Evolutionary conservation across 2,329 filamentous ascomycete genomes (phyloP).

Genomic region (Ophiostoma piceae): DNA sequence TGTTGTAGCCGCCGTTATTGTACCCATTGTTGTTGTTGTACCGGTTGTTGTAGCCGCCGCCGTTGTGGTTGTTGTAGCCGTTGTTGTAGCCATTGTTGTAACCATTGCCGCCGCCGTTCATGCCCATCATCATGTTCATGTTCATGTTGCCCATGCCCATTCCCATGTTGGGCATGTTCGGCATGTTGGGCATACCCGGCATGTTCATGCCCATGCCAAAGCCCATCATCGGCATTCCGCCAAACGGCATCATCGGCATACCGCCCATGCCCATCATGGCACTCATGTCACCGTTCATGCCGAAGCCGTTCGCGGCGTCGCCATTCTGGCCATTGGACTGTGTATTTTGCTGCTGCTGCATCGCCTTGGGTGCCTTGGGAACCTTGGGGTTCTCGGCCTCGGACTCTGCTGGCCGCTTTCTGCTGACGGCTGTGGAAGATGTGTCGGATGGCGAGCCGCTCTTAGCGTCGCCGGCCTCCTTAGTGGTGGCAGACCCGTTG

Average conservation of each 20-base stretch:
- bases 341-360: slow-evolving; percentile 50
- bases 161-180: slow-evolving; percentile 20
- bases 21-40: slow-evolving; percentile 26
- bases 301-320: slow-evolving; percentile 28
- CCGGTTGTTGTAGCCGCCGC: slow-evolving; percentile 18
- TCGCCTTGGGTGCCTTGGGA: slow-evolving; percentile 60
- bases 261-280: slow-evolving; percentile 34
- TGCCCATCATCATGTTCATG: slow-evolving; percentile 32
- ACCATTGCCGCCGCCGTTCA: slow-evolving; percentile 34
- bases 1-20: slow-evolving; percentile 15
- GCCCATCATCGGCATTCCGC: slow-evolving; percentile 19
- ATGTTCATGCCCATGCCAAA: slow-evolving; percentile 36
- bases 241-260: slow-evolving; percentile 24
- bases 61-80: slow-evolving; percentile 16
- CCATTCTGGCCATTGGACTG: slow-evolving; percentile 21
- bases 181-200: slow-evolving; percentile 40
- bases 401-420: slow-evolving; percentile 80
- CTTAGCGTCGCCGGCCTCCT: neutral
- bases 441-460: slow-evolving; percentile 9
- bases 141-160: slow-evolving; percentile 36
- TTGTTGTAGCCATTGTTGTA: slow-evolving; percentile 16
- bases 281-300: slow-evolving; percentile 34
- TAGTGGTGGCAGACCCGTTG: neutral
- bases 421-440: slow-evolving; percentile 39
- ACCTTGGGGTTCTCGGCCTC: slow-evolving; percentile 59